Conservation (phyloP, 306 rosid species). For the Citrullus colocynthis region DNA sequence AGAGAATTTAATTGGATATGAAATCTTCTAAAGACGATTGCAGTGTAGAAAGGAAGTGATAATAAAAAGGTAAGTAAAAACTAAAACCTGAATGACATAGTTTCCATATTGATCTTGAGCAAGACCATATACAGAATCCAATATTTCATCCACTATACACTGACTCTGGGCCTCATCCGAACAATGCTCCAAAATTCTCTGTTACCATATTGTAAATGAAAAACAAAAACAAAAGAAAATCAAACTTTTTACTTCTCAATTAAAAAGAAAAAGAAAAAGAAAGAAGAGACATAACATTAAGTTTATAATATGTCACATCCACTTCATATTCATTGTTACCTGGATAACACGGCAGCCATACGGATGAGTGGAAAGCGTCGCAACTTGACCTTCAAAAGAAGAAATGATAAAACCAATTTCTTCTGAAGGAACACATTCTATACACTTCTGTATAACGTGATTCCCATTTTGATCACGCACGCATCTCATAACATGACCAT, state of each 20-base stretch:
- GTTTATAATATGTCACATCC: background rate
- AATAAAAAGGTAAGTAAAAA: background rate
- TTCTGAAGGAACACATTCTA: slow-evolving; percentile 43
- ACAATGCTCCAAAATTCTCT: slow-evolving; percentile 70
- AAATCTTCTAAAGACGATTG: background rate
- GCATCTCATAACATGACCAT: slow-evolving; percentile 53
- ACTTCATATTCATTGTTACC: slow-evolving; percentile 21
- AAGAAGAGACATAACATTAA: background rate
- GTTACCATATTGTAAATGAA: background rate
- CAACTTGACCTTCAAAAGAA: slow-evolving; percentile 41
- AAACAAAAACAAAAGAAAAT: background rate
- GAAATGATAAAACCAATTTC: slow-evolving; percentile 41
- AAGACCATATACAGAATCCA: slow-evolving; percentile 43
- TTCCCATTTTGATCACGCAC: slow-evolving; percentile 69
- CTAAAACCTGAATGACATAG: slow-evolving; percentile 55
- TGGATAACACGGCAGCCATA: slow-evolving; percentile 71
- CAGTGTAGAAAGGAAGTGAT: background rate
- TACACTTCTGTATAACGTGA: slow-evolving; percentile 67
- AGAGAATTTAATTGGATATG: background rate
- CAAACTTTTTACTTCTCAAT: background rate
- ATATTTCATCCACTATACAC: slow-evolving; percentile 41
- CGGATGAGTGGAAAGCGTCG: slow-evolving; percentile 48
- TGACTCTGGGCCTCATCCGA: slow-evolving; percentile 35
- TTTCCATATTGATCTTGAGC: slow-evolving; percentile 67
- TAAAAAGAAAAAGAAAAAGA: background rate